Percentiles rank a stretch among this genome's conserved stretches.
Evolutionary conservation across 352 stramenopile species (phyloP).

Genomic region (Aphanomyces stellatus): DNA sequence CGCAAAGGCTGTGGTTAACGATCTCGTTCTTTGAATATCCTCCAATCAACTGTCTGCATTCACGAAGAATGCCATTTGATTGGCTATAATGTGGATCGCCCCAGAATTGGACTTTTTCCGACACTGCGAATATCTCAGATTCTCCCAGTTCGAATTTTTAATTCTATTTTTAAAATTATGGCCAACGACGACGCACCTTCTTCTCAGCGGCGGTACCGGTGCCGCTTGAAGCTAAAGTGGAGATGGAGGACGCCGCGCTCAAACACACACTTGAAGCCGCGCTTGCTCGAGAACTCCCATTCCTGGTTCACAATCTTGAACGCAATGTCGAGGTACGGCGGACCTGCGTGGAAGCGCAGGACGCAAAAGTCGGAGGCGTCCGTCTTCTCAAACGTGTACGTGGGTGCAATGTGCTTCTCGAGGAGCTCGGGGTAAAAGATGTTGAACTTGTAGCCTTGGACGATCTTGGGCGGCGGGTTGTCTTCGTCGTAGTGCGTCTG

Average conservation of each 20-base stretch:
- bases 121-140: too few relatives aligned
- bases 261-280: constrained; percentile 97
- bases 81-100: too few relatives aligned
- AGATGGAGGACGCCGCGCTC: constrained; percentile 97
- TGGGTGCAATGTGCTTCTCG: constrained; percentile 92
- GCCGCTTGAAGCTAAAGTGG: constrained; percentile 99
- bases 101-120: too few relatives aligned
- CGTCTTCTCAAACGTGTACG: constrained; percentile 92
- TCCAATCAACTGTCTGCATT: too few relatives aligned
- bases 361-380: constrained; percentile 95
- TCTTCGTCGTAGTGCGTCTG: constrained; percentile 98
- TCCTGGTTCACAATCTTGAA: constrained; percentile 99
- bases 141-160: too few relatives aligned
- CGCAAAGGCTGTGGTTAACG: too few relatives aligned
- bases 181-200: too few relatives aligned
- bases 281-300: constrained; percentile 97
- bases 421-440: constrained; percentile 99
- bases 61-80: too few relatives aligned
- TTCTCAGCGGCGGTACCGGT: constrained; percentile 93
- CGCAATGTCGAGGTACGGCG: constrained; percentile 98
- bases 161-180: too few relatives aligned
- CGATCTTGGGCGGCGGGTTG: constrained; percentile 98
- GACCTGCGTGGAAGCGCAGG: constrained; percentile 95
- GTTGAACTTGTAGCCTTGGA: constrained; percentile 99
- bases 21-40: too few relatives aligned